Percentiles rank a stretch among this genome's conserved stretches.
phyloP scores from a whole-genome alignment of 2,329 filamentous ascomycete genomes.

The Alternaria gaisen region DNA sequence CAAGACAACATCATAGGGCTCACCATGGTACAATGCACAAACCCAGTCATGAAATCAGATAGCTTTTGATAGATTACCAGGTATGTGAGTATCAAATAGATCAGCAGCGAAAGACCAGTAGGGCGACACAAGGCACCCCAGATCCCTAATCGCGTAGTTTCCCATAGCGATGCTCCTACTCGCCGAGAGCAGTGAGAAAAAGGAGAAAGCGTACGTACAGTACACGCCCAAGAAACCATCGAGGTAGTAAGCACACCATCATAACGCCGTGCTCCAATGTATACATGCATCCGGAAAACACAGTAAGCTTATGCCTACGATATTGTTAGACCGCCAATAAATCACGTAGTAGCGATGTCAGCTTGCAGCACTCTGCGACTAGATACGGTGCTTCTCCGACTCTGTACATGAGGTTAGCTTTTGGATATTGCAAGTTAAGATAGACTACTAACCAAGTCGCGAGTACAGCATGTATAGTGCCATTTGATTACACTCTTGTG shows the following conservation, averaged over 20 bases:
- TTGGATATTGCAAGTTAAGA: conserved; percentile 1
- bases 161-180: conserved; percentile 1
- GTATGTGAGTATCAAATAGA: conserved; percentile 16
- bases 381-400: conserved; percentile 79
- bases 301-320: neutral
- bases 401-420: conserved; percentile 58
- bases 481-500: conserved; percentile 99
- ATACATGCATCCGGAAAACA: conserved; percentile 16
- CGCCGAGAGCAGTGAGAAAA: conserved; percentile 3
- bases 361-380: conserved; percentile 21
- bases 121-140: conserved; percentile 1
- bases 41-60: neutral
- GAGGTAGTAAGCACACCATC: conserved; percentile 7
- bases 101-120: conserved; percentile 1
- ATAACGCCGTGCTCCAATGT: conserved; percentile 20
- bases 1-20: neutral
- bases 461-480: conserved; percentile 99
- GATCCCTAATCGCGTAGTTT: neutral
- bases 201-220: conserved; percentile 1
- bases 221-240: conserved; percentile 11
- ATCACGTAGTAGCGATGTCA: neutral
- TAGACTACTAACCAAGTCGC: conserved; percentile 76
- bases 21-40: neutral
- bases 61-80: conserved; percentile 21
- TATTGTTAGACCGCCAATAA: neutral